These are phyloP conservation scores for Fusarium newnesense DNA, from an alignment of 2,329 filamentous ascomycete genomes.

Conservation along the genomic window DNA sequence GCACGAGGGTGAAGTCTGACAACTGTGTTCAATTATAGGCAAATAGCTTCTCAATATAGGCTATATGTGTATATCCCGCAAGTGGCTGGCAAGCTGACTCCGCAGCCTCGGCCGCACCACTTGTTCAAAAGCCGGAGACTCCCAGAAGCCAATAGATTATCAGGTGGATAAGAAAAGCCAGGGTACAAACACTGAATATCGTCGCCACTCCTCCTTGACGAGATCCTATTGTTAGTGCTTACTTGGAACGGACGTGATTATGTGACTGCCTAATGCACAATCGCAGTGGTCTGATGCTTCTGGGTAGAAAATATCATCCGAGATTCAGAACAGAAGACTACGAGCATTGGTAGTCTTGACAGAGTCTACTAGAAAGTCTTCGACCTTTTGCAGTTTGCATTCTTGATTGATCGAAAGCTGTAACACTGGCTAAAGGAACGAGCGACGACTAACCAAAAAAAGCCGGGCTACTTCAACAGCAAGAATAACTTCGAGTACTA, in stretches of 20 bases:
- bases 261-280: background rate
- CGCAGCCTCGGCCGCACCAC: too few species aligned
- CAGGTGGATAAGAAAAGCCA: rapidly evolving
- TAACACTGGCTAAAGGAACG: too few species aligned
- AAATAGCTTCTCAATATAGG: background rate
- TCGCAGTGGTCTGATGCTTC: background rate
- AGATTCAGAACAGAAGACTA: background rate
- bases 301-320: too few species aligned
- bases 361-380: rapidly evolving
- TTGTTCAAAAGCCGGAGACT: background rate
- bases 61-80: background rate
- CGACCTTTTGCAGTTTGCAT: too few species aligned
- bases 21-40: background rate
- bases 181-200: too few species aligned
- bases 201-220: too few species aligned
- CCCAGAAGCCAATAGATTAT: background rate
- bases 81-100: background rate
- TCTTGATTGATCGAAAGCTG: background rate
- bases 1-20: background rate
- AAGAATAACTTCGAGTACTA: background rate
- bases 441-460: background rate
- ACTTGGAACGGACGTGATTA: background rate
- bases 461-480: background rate
- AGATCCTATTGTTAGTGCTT: background rate
- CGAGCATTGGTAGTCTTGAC: rapidly evolving